Percentiles rank a stretch among this genome's conserved stretches.
Conservation (phyloP, 148 eudicot genomes). For the Selenicereus undatus region DNA sequence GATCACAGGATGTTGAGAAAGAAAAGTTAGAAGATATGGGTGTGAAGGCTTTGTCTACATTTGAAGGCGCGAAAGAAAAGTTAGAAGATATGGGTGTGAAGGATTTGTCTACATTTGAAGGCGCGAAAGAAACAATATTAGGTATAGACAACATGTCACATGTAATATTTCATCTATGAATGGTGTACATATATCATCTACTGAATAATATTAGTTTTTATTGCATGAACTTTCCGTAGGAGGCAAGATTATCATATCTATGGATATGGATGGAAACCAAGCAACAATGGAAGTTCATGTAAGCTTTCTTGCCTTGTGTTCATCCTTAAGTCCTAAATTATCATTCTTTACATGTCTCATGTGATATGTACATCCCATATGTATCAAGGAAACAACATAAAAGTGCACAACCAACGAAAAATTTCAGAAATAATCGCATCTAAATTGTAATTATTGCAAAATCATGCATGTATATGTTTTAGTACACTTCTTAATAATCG, state of each 20-base stretch:
- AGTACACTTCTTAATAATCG: too few relatives aligned
- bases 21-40: conserved; percentile 6
- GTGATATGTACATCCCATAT: too few relatives aligned
- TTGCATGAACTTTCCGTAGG: neutral
- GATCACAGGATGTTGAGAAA: conserved; percentile 15
- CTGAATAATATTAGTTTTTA: too few relatives aligned
- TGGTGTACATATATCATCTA: neutral
- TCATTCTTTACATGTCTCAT: neutral
- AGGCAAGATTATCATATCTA: neutral
- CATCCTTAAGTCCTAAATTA: neutral
- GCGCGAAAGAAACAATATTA: neutral
- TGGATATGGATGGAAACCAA: neutral
- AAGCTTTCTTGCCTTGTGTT: neutral
- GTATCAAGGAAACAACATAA: too few relatives aligned
- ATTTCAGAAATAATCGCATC: too few relatives aligned
- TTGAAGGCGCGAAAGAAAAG: conserved; percentile 8
- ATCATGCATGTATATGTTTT: too few relatives aligned
- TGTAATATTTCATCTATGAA: neutral
- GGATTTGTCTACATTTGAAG: neutral
- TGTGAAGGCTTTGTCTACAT: neutral
- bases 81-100: conserved; percentile 7
- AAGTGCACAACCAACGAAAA: too few relatives aligned
- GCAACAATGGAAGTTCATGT: neutral
- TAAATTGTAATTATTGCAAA: too few relatives aligned
- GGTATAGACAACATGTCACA: conserved; percentile 7